Conservation (phyloP, 306 rosid genomes). For the Cicer chorassanicum region DNA sequence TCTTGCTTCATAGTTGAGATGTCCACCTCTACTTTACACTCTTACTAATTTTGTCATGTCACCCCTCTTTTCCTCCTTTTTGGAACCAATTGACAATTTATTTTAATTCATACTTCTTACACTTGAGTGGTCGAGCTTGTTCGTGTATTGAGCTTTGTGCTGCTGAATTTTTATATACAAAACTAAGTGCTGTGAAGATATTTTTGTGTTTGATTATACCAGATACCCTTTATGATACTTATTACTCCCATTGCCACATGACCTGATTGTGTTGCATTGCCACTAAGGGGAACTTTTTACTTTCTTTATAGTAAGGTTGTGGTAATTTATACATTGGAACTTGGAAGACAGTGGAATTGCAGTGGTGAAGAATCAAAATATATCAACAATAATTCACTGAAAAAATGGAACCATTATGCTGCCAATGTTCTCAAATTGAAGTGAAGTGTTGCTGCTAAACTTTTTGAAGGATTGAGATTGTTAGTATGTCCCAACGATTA, state of each 20-base stretch:
- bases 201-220: background rate
- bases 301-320: too few relatives aligned
- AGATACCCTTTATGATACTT: constrained; percentile 8
- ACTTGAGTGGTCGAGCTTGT: background rate
- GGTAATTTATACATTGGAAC: too few relatives aligned
- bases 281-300: too few relatives aligned
- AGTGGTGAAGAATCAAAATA: too few relatives aligned
- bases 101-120: constrained; percentile 11
- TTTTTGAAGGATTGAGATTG: too few relatives aligned
- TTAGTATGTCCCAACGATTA: too few relatives aligned
- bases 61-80: background rate
- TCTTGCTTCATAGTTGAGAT: background rate
- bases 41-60: background rate
- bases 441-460: too few relatives aligned
- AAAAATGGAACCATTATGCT: too few relatives aligned
- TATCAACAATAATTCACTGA: too few relatives aligned
- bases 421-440: too few relatives aligned
- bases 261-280: too few relatives aligned
- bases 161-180: constrained; percentile 6
- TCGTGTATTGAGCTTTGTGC: constrained; percentile 7
- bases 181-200: background rate
- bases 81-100: constrained; percentile 19
- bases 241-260: background rate
- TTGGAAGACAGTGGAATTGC: too few relatives aligned
- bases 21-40: constrained; percentile 4